These are phyloP conservation scores for Picea glauca DNA, from an alignment of 75 land plant genomes.

Conservation along the genomic window DNA sequence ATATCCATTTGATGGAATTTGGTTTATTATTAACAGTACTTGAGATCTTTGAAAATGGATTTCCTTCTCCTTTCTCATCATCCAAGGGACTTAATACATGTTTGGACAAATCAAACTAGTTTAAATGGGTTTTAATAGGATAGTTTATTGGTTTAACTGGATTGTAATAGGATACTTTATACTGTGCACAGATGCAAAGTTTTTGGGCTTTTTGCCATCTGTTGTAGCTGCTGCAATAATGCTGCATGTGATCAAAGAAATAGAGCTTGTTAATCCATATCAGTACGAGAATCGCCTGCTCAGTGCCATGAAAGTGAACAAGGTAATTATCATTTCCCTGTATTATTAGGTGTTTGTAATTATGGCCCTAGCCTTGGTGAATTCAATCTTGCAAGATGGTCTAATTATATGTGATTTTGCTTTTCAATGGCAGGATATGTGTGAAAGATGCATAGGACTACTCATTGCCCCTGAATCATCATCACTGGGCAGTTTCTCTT, in stretches of 20 bases:
- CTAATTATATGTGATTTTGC: neutral
- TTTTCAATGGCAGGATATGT: neutral
- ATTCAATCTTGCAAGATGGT: too few relatives aligned
- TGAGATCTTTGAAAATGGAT: too few relatives aligned
- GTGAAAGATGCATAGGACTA: neutral
- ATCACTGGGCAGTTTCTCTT: neutral
- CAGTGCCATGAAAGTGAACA: conserved; percentile 23
- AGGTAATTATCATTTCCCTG: conserved; percentile 19
- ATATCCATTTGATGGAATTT: too few relatives aligned
- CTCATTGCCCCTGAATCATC: neutral
- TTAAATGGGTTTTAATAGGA: neutral
- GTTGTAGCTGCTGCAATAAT: conserved; percentile 49
- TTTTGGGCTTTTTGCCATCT: conserved; percentile 35
- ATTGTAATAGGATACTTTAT: neutral
- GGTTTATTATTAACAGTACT: too few relatives aligned
- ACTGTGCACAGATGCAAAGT: conserved; percentile 24
- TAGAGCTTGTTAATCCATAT: conserved; percentile 12
- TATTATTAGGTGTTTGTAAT: too few relatives aligned
- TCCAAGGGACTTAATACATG: too few relatives aligned
- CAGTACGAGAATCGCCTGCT: conserved; percentile 36
- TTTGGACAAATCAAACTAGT: too few relatives aligned
- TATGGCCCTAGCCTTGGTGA: too few relatives aligned
- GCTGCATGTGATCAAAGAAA: conserved; percentile 23
- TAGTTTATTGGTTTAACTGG: neutral
- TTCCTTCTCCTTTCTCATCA: too few relatives aligned